phyloP scores from a whole-genome alignment of 2,329 filamentous ascomycete species.

The Cladosporium sp. region DNA sequence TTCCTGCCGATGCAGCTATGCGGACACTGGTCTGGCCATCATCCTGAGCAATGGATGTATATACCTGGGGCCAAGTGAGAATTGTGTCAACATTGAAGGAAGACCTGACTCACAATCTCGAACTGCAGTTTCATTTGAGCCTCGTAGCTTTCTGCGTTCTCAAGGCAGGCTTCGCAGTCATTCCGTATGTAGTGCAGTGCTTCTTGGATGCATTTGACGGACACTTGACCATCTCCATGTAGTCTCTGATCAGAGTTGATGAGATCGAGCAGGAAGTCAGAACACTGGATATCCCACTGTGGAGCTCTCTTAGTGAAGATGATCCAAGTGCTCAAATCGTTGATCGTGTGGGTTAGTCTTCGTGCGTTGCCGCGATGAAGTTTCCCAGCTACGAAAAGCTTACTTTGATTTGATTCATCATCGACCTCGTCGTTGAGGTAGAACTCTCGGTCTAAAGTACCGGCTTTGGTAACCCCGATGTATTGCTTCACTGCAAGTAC shows the following conservation, averaged over 20 bases:
- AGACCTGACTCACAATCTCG: too few species aligned
- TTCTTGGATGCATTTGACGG: constrained; percentile 2
- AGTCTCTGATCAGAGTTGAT: neutral
- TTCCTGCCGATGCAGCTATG: constrained; percentile 37
- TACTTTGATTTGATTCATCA: too few species aligned
- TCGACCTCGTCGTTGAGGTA: neutral
- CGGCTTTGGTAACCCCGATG: constrained; percentile 16
- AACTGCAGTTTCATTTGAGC: too few species aligned
- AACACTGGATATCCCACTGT: constrained; percentile 13
- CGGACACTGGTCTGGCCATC: constrained; percentile 17
- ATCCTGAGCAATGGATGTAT: constrained; percentile 19
- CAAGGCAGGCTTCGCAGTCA: constrained; percentile 9
- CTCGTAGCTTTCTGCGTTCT: constrained; percentile 6
- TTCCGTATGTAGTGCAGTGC: constrained; percentile 9
- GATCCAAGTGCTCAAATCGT: constrained; percentile 14
- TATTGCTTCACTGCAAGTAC: constrained; percentile 13
- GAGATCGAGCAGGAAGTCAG: neutral
- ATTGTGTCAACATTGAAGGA: neutral
- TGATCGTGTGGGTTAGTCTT: constrained; percentile 14
- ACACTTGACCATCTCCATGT: too few species aligned
- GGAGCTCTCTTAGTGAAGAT: constrained; percentile 15
- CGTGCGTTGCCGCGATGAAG: constrained; percentile 14
- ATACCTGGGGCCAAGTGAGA: constrained; percentile 3
- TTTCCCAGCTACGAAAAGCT: constrained; percentile 6
- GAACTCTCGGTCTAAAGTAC: constrained; percentile 1